phyloP scores from a whole-genome alignment of 176 grass and related monocot genomes.

The Ampelocalamus luodianensis region DNA sequence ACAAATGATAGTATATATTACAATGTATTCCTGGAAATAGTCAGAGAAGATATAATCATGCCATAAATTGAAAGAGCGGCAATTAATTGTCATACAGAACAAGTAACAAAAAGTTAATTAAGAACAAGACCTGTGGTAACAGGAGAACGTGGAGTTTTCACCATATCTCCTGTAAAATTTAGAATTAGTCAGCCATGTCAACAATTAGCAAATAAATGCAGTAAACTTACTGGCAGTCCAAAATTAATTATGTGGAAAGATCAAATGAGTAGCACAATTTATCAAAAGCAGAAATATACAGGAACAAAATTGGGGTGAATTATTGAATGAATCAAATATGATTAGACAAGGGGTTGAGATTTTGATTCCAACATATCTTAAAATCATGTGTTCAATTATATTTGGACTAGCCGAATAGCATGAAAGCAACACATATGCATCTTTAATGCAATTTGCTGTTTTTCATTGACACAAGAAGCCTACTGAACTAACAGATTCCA shows the following conservation, averaged over 20 bases:
- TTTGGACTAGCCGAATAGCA: constrained; percentile 32
- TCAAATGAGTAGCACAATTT: constrained; percentile 34
- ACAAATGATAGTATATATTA: constrained; percentile 26
- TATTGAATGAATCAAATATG: background rate
- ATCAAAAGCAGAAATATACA: constrained; percentile 8
- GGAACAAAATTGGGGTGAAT: background rate
- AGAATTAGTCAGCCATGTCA: constrained; percentile 36
- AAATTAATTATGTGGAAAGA: constrained; percentile 27
- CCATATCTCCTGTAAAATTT: constrained; percentile 66
- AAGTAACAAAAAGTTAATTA: constrained; percentile 30
- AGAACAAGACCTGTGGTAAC: constrained; percentile 67
- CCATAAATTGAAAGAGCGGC: constrained; percentile 6
- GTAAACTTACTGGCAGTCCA: constrained; percentile 5
- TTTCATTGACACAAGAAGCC: constrained; percentile 15
- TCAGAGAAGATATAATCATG: constrained; percentile 12
- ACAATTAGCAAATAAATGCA: constrained; percentile 28
- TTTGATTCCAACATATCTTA: background rate
- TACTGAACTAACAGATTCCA: background rate
- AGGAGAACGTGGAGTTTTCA: constrained; percentile 67
- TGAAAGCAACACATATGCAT: background rate
- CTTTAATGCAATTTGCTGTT: background rate
- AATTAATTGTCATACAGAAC: constrained; percentile 15
- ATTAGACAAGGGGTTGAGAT: background rate
- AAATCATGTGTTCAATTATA: background rate
- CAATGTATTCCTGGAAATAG: constrained; percentile 3